Conservation (phyloP, 1,284 basidiomycete genomes). For the Butyriboletus appendiculatus region DNA sequence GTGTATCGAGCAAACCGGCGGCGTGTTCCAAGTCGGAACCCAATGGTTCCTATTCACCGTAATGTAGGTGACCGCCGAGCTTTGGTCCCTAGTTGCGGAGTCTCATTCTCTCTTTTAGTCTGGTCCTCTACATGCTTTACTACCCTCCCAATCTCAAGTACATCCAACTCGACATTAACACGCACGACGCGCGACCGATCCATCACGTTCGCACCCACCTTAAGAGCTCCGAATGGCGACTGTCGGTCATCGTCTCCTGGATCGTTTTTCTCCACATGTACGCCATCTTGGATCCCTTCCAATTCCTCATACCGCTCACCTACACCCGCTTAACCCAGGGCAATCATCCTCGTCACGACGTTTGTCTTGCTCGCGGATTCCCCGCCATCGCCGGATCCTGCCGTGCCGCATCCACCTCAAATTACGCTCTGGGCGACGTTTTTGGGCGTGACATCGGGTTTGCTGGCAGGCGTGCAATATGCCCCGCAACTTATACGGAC, state of each 20-base stretch:
- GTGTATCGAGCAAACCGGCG: conserved; percentile 84
- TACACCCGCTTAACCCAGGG: conserved; percentile 37
- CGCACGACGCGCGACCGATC: conserved; percentile 43
- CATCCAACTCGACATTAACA: conserved; percentile 46
- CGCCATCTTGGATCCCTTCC: conserved; percentile 31
- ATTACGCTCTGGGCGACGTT: conserved; percentile 79
- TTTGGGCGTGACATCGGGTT: conserved; percentile 80
- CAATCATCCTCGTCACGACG: conserved; percentile 54
- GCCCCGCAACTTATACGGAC: conserved; percentile 87
- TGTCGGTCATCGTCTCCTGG: conserved; percentile 76
- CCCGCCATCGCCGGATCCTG: conserved; percentile 41
- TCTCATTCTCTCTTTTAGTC: conserved; percentile 43
- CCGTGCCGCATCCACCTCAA: conserved; percentile 37
- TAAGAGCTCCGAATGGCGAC: conserved; percentile 70
- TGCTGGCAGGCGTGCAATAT: conserved; percentile 84
- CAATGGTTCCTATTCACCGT: conserved; percentile 89
- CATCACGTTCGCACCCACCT: conserved; percentile 49
- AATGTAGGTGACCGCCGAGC: conserved; percentile 53
- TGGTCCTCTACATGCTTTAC: conserved; percentile 91
- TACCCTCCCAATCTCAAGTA: conserved; percentile 87
- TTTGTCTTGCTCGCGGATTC: conserved; percentile 54
- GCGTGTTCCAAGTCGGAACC: conserved; percentile 79
- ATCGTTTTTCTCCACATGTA: conserved; percentile 77
- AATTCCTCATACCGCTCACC: conserved; percentile 12
- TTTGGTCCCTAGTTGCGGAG: neutral